These are phyloP conservation scores for Colletotrichum abscissum DNA, from an alignment of 2,329 filamentous ascomycete genomes.

Conservation along the genomic window DNA sequence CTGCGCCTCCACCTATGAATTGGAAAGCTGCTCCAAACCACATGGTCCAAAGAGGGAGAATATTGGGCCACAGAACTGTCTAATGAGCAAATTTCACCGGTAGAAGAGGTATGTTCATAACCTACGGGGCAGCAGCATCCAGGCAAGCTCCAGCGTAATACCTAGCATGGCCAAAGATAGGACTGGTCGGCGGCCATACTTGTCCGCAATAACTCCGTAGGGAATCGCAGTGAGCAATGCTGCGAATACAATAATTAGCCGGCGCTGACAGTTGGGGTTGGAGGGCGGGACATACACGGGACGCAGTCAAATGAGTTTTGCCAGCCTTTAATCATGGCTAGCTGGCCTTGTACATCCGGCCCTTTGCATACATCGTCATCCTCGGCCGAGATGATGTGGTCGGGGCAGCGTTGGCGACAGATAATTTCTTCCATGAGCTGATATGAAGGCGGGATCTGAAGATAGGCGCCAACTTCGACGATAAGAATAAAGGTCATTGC, in stretches of 20 bases:
- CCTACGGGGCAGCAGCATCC: conserved; percentile 47
- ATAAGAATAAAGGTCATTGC: conserved; percentile 54
- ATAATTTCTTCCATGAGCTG: conserved; percentile 65
- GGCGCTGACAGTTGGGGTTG: too few species aligned
- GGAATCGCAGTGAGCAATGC: conserved; percentile 57
- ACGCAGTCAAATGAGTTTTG: conserved; percentile 56
- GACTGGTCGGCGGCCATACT: conserved; percentile 56
- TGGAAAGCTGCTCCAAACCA: conserved; percentile 47
- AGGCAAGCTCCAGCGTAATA: conserved; percentile 41
- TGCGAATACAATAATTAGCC: conserved; percentile 31
- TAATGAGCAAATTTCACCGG: conserved; percentile 37
- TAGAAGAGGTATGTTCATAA: background rate
- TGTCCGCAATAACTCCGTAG: conserved; percentile 59
- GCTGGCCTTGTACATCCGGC: conserved; percentile 58
- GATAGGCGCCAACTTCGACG: conserved; percentile 52
- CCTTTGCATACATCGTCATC: conserved; percentile 62
- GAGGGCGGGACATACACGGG: conserved; percentile 49
- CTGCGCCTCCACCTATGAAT: conserved; percentile 54
- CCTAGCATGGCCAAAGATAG: conserved; percentile 50
- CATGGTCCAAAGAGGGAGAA: conserved; percentile 54
- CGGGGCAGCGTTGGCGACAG: conserved; percentile 60
- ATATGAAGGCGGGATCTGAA: conserved; percentile 54
- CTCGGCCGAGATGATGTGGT: conserved; percentile 46
- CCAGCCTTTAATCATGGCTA: conserved; percentile 64
- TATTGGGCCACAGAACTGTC: conserved; percentile 49